phyloP scores from a whole-genome alignment of 345 rosid species.

The Reutealis trisperma region DNA sequence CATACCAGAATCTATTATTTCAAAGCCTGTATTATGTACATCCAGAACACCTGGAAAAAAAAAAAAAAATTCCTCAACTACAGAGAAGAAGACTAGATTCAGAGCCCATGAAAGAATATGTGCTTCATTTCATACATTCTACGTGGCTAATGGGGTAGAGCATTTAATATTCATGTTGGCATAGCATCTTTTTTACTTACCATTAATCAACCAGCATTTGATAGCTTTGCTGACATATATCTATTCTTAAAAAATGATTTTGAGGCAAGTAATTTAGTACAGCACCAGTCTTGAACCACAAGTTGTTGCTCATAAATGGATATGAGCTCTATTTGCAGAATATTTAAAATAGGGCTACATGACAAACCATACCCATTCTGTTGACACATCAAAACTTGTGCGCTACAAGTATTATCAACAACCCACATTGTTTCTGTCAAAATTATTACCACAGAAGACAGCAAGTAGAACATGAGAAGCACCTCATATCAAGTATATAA shows the following conservation, averaged over 20 bases:
- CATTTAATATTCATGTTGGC: not conserved
- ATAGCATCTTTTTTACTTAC: not conserved
- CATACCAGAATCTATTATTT: not conserved
- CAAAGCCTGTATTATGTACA: conserved; percentile 9
- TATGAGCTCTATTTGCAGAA: not conserved
- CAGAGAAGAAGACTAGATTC: not conserved
- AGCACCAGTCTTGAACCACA: not conserved
- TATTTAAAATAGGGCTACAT: not conserved
- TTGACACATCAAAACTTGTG: not conserved
- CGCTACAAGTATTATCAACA: not conserved
- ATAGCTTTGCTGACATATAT: not conserved
- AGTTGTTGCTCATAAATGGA: not conserved
- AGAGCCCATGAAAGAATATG: not conserved
- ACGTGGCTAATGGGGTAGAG: not conserved
- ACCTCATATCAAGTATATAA: not conserved
- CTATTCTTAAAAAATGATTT: not conserved
- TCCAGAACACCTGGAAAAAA: not conserved
- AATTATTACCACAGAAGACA: not conserved
- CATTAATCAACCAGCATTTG: not conserved
- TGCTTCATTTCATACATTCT: not conserved
- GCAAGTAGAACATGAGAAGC: not conserved
- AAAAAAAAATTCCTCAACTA: not conserved
- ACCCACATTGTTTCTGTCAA: not conserved
- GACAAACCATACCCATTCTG: not conserved
- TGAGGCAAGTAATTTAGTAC: not conserved